Evolutionary conservation across 306 rosid genomes (phyloP), one percentile per base, ranked within the genome.

Genomic region (Parietaria judaica): DNA sequence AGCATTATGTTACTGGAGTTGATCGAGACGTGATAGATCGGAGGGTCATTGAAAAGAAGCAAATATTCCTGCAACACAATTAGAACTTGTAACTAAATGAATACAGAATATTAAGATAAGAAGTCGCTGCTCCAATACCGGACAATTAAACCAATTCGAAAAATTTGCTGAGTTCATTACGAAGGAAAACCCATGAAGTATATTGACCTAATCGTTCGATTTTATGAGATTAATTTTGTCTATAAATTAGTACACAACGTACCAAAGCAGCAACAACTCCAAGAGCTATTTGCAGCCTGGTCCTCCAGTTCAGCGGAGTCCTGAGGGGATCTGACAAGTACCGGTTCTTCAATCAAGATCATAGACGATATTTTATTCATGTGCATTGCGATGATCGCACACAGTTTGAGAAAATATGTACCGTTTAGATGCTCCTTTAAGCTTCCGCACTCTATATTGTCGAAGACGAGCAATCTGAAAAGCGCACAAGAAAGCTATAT

Each of bases 211-310:
- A 23, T 23, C 2, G 31, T 23, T 1, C 31, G 31, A 23, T 23
- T 23, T 23, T 23, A 23, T 23, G 31, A 23, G 31, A 11, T 3
- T 39, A 3, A 35, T 16, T 5, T 56, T 6, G 14, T 1, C 36
- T 56, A 35, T 36, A 38, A 7, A 41, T 41, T 41, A 41, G 1
- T 41, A 41, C 45, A 41, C 1, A 64, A 67, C 82, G 60, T 74
- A 91, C 98, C 86, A 91, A 67, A 48, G 92, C 98, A 58, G 96
- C 89, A 55, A 85, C 89, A 63, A 88, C 92, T 34, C 84, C 92
- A 51, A 78, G 46, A 43, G 89, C 92, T 67, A 91, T 91, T 67
- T 83, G 89, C 55, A 88, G 77, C 72, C 98, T 77, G 7, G 84
- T 85, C 76, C 88, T 85, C 98, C 98, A 91, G 70, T 70, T 70